Evolutionary conservation across 2,329 filamentous ascomycete genomes (phyloP).

Genomic region (Ophiocordyceps camponoti-leonardi): DNA sequence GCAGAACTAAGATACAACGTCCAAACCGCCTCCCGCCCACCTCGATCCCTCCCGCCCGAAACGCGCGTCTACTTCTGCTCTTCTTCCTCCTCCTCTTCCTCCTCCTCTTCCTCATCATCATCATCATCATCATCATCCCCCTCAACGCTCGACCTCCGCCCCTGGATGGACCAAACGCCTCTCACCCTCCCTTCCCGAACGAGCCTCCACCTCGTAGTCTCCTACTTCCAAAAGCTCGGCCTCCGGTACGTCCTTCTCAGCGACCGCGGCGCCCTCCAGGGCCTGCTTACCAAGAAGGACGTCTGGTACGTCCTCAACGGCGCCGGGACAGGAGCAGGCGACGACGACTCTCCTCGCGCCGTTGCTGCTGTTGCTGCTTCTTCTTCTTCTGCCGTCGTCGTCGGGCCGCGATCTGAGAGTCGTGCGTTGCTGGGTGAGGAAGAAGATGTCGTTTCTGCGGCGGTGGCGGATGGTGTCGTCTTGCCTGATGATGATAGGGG

Average conservation of each 20-base stretch:
- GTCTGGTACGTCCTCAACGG: conserved; percentile 86
- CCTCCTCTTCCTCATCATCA: conserved; percentile 71
- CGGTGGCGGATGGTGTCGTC: conserved; percentile 5
- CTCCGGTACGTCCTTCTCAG: conserved; percentile 79
- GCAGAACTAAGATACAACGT: conserved; percentile 87
- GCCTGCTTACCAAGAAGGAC: conserved; percentile 91
- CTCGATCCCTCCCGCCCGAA: conserved; percentile 45
- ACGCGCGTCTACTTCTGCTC: conserved; percentile 69
- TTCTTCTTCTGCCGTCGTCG: too few species aligned
- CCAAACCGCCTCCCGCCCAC: conserved; percentile 29
- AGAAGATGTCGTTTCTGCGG: conserved; percentile 5
- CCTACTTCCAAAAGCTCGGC: conserved; percentile 89
- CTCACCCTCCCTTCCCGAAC: conserved; percentile 69
- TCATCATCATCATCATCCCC: conserved; percentile 63
- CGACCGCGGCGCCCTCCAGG: conserved; percentile 65
- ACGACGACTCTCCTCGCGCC: conserved; percentile 7
- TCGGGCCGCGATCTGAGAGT: conserved; percentile 18
- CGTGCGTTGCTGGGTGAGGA: conserved; percentile 22
- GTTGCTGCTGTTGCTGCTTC: too few species aligned
- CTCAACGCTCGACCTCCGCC: conserved; percentile 70
- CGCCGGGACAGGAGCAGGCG: conserved; percentile 16
- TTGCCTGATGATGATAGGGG: conserved; percentile 3
- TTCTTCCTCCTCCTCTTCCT: conserved; percentile 66
- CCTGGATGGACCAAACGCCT: conserved; percentile 98
- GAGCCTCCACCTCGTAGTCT: conserved; percentile 68